A percentile compares a stretch with the other conserved stretches of the same genome.
Evolutionary conservation across 1,139 yeast species (phyloP).

Genomic region (Yamadazyma mexicana): DNA sequence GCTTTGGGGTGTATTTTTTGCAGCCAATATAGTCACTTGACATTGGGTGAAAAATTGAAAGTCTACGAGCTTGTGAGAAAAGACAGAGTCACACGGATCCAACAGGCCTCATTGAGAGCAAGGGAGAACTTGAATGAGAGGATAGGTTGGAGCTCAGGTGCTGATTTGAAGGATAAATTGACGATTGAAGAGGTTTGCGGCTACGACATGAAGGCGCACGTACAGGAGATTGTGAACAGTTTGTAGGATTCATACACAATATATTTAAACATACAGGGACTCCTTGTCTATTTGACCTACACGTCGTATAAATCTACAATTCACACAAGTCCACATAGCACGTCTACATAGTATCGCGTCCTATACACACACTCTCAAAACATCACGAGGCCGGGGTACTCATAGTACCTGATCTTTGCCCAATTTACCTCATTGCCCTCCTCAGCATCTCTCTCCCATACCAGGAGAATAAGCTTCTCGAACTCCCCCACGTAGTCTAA

Average conservation of each 20-base stretch:
- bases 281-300: no score
- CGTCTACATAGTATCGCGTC: no score
- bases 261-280: no score
- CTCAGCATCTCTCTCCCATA: slow-evolving; percentile 18
- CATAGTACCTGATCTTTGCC: slow-evolving; percentile 20
- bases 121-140: slow-evolving; percentile 29
- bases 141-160: slow-evolving; percentile 26
- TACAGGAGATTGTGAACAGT: slow-evolving; percentile 14
- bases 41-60: slow-evolving; percentile 20
- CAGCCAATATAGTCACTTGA: slow-evolving; percentile 17
- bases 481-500: slow-evolving; percentile 20
- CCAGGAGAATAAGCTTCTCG: slow-evolving; percentile 16
- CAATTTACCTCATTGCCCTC: slow-evolving; percentile 21
- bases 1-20: slow-evolving; percentile 18
- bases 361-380: slow-evolving; percentile 15
- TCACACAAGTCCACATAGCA: no score
- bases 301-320: no score
- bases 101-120: slow-evolving; percentile 28
- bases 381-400: slow-evolving; percentile 24
- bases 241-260: slow-evolving; percentile 1
- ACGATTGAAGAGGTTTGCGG: slow-evolving; percentile 32
- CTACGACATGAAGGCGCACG: slow-evolving; percentile 24
- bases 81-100: slow-evolving; percentile 27
- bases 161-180: slow-evolving; percentile 20
- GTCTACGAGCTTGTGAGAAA: slow-evolving; percentile 24